phyloP scores from a whole-genome alignment of 2,329 filamentous ascomycete species.

The Verticillium klebahnii region DNA sequence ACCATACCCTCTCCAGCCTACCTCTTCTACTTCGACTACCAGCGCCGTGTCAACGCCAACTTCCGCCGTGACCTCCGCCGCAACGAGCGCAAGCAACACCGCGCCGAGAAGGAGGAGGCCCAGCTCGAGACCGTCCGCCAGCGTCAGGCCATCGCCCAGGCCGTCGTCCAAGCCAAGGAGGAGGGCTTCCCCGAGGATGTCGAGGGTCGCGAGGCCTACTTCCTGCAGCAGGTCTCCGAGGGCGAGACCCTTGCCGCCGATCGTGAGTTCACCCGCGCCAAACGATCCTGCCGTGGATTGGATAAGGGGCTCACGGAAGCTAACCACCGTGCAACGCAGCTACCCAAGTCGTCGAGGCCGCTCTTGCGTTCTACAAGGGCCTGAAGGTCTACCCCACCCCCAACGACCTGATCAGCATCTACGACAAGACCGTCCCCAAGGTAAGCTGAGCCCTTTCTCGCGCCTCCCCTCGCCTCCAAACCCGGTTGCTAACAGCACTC shows the following conservation, averaged over 20 bases:
- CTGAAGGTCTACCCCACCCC: conserved; percentile 97
- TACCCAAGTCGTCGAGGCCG: conserved; percentile 64
- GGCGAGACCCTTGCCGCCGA: conserved; percentile 81
- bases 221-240: conserved; percentile 89
- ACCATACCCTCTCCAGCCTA: conserved; percentile 43
- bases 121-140: conserved; percentile 61
- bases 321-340: conserved; percentile 8
- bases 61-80: conserved; percentile 67
- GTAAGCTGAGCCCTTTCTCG: conserved; percentile 37
- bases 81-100: conserved; percentile 69
- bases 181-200: conserved; percentile 88
- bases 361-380: conserved; percentile 95
- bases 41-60: conserved; percentile 57
- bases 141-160: conserved; percentile 67
- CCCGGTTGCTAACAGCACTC: conserved; percentile 13
- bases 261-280: conserved; percentile 52
- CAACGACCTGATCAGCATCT: conserved; percentile 88
- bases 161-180: conserved; percentile 76
- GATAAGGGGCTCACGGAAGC: conserved; percentile 3
- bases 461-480: neutral
- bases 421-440: conserved; percentile 98
- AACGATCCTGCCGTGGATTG: neutral
- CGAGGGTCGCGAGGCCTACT: conserved; percentile 92
- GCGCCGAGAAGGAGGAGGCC: conserved; percentile 67
- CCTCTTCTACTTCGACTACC: conserved; percentile 64